Evolutionary conservation across 2,329 filamentous ascomycete species (phyloP).

Genomic region (Hymenoscyphus repandus): DNA sequence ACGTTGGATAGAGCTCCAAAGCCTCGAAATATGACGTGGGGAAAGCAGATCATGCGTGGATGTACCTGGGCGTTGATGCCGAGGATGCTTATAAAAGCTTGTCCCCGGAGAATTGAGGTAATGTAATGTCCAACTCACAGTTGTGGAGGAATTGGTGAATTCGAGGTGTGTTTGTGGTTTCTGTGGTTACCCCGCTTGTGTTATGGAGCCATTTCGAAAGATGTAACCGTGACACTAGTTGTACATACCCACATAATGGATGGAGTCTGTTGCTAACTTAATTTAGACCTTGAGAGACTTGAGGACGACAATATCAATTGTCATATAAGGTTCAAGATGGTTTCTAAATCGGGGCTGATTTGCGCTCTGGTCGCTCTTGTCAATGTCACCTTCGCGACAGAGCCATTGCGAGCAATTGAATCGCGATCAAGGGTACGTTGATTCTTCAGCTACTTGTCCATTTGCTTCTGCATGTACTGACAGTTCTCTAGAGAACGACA

Average conservation of each 20-base stretch:
- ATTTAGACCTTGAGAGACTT: no score
- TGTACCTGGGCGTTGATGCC: not conserved
- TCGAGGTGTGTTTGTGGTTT: not conserved
- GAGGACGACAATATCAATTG: not conserved
- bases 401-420: constrained; percentile 15
- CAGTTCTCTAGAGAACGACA: constrained; percentile 19
- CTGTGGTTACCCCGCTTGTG: not conserved
- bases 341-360: constrained; percentile 11
- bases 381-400: constrained; percentile 12
- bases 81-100: not conserved
- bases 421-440: constrained; percentile 17
- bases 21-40: not conserved
- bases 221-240: no score
- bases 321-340: constrained; percentile 15
- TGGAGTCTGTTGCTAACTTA: not conserved
- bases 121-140: not conserved
- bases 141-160: not conserved
- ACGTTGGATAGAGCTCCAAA: not conserved
- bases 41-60: not conserved
- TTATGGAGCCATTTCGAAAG: no score
- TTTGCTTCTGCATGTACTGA: not conserved
- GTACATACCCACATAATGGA: no score
- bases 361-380: constrained; percentile 17
- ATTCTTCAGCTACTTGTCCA: no score
- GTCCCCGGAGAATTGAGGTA: not conserved